Percentiles rank a stretch among this genome's conserved stretches.
phyloP scores from a whole-genome alignment of 768 basidiomycete genomes.

The Phaffia tasmanica region DNA sequence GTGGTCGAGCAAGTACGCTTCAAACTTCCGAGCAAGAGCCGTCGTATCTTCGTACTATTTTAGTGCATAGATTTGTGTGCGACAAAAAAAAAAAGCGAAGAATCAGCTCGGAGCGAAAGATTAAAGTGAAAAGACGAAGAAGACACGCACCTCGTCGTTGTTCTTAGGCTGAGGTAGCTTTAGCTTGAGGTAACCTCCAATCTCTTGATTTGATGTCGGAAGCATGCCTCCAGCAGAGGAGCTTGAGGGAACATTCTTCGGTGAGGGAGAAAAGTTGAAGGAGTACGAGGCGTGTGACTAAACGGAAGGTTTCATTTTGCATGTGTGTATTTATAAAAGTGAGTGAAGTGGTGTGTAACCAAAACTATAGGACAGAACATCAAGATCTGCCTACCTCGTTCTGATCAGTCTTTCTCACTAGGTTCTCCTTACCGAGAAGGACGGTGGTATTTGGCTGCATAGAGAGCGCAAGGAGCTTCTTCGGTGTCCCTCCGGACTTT shows the following conservation, averaged over 20 bases:
- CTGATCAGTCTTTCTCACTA: slow-evolving; percentile 19
- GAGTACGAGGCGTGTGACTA: slow-evolving; percentile 24
- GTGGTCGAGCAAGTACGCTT: slow-evolving; percentile 9
- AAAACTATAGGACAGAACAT: background rate
- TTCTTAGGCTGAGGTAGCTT: slow-evolving; percentile 20
- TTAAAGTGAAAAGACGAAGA: background rate
- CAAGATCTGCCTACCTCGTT: slow-evolving; percentile 9
- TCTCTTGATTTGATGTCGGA: slow-evolving; percentile 8
- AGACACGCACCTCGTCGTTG: slow-evolving; percentile 13
- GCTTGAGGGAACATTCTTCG: background rate
- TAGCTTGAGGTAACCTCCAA: slow-evolving; percentile 23
- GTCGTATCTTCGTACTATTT: slow-evolving; percentile 17
- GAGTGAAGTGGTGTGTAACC: background rate
- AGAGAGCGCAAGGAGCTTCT: slow-evolving; percentile 1
- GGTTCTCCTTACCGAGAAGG: slow-evolving; percentile 20
- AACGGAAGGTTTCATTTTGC: background rate
- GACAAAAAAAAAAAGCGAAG: background rate
- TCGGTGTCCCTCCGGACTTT: background rate
- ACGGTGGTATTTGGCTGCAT: slow-evolving; percentile 23
- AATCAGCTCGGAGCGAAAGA: background rate
- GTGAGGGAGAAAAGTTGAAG: slow-evolving; percentile 16
- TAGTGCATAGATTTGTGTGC: background rate
- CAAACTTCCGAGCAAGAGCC: slow-evolving; percentile 17
- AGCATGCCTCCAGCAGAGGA: background rate
- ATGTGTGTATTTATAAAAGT: background rate